phyloP scores from a whole-genome alignment of 371 early-diverging fungal species.

The Sporodiniella umbellata region DNA sequence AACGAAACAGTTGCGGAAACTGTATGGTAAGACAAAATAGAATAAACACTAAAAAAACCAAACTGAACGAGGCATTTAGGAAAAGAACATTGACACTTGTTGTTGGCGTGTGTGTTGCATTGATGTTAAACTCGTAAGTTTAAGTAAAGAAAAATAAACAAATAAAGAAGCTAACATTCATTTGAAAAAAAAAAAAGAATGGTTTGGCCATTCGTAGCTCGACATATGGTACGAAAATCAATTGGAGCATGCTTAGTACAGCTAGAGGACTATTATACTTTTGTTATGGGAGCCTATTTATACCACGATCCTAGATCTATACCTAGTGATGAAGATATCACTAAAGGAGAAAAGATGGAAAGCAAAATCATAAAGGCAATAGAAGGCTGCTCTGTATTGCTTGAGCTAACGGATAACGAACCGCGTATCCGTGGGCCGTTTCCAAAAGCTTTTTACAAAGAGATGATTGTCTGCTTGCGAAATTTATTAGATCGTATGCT shows the following conservation, averaged over 20 bases:
- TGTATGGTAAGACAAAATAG: constrained; percentile 33
- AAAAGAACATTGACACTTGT: constrained; percentile 53
- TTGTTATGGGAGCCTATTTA: constrained; percentile 36
- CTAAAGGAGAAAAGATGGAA: constrained; percentile 36
- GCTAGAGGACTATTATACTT: constrained; percentile 45
- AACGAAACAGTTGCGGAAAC: constrained; percentile 35
- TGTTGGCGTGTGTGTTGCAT: constrained; percentile 52
- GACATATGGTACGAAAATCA: constrained; percentile 54
- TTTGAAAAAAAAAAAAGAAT: constrained; percentile 20
- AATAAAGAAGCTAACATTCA: not conserved
- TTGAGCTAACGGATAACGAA: constrained; percentile 55
- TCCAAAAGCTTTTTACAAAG: constrained; percentile 51
- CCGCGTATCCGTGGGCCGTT: constrained; percentile 60
- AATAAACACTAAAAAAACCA: not conserved
- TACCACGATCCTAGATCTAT: constrained; percentile 23
- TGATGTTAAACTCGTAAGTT: constrained; percentile 48
- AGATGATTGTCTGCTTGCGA: constrained; percentile 52
- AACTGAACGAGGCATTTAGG: constrained; percentile 13
- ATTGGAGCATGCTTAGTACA: constrained; percentile 35
- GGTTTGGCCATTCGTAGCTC: constrained; percentile 63
- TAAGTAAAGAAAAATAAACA: not conserved
- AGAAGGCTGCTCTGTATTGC: constrained; percentile 37
- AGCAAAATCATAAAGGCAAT: constrained; percentile 37
- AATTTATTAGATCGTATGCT: constrained; percentile 55
- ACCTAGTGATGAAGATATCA: constrained; percentile 30